Evolutionary conservation across 2,329 filamentous ascomycete genomes (phyloP).

Genomic region (Trichophyton verrucosum): DNA sequence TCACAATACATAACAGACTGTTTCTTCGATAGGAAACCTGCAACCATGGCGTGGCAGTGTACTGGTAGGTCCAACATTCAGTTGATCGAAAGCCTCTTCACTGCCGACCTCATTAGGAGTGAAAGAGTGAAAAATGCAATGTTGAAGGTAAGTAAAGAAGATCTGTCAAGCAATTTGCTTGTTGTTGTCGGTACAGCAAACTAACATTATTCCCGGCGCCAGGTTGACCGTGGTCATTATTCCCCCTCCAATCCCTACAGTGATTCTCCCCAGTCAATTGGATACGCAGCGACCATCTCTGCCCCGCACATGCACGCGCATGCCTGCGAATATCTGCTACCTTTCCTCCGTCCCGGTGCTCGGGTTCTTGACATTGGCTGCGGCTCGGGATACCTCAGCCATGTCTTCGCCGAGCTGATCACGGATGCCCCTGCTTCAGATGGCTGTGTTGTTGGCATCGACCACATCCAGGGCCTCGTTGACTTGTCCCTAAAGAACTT

Average conservation of each 20-base stretch:
- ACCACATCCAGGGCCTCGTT: constrained; percentile 56
- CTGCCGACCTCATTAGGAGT: constrained; percentile 59
- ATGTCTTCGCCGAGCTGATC: constrained; percentile 70
- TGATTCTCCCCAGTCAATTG: constrained; percentile 58
- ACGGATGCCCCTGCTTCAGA: constrained; percentile 22
- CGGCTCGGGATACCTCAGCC: constrained; percentile 73
- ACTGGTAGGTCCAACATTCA: constrained; percentile 61
- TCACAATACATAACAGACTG: constrained; percentile 5
- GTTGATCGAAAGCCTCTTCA: constrained; percentile 65
- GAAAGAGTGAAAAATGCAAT: constrained; percentile 67
- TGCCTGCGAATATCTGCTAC: constrained; percentile 51
- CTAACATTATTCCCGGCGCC: background rate
- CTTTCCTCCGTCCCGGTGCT: constrained; percentile 41
- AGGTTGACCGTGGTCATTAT: constrained; percentile 86
- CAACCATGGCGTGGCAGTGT: constrained; percentile 79
- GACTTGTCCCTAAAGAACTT: constrained; percentile 55
- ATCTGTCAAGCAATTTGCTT: background rate
- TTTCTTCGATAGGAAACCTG: constrained; percentile 3
- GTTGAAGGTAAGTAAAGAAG: constrained; percentile 43
- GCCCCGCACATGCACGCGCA: constrained; percentile 62
- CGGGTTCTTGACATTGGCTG: constrained; percentile 62
- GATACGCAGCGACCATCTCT: constrained; percentile 55
- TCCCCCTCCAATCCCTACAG: constrained; percentile 59
- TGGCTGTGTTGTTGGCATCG: constrained; percentile 55
- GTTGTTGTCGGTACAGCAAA: no score